Conservation (phyloP, 345 rosid genomes). For the Eutrema yunnanense region DNA sequence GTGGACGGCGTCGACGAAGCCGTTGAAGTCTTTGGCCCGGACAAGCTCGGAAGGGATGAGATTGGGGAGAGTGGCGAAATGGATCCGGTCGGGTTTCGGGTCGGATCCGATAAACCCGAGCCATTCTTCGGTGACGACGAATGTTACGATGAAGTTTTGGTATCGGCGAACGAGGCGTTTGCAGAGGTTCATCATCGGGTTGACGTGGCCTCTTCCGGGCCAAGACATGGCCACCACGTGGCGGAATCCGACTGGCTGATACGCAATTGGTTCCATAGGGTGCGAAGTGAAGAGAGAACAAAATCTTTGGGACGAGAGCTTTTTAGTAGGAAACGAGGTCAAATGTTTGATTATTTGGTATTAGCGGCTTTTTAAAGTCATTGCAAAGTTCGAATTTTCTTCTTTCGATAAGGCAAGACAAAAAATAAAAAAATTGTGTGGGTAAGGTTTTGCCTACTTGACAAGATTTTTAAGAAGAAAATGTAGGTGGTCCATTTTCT, state of each 20-base stretch:
- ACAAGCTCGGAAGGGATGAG: constrained; percentile 30
- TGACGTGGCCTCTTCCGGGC: constrained; percentile 67
- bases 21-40: constrained; percentile 13
- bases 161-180: constrained; percentile 32
- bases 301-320: not conserved
- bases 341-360: not conserved
- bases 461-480: not conserved
- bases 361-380: not conserved
- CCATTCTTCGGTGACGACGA: constrained; percentile 75
- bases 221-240: constrained; percentile 56
- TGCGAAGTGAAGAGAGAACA: not conserved
- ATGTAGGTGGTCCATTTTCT: too few species aligned
- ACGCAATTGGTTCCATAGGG: not conserved
- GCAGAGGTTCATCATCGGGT: constrained; percentile 66
- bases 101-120: constrained; percentile 40
- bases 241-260: not conserved
- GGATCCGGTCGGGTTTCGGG: constrained; percentile 32
- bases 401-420: not conserved
- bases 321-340: not conserved
- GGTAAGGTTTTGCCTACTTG: constrained; percentile 1
- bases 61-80: constrained; percentile 25
- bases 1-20: constrained; percentile 15
- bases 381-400: not conserved
- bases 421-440: not conserved
- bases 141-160: constrained; percentile 36